phyloP scores from a whole-genome alignment of 2,329 filamentous ascomycete species.

The Aspergillus texensis region DNA sequence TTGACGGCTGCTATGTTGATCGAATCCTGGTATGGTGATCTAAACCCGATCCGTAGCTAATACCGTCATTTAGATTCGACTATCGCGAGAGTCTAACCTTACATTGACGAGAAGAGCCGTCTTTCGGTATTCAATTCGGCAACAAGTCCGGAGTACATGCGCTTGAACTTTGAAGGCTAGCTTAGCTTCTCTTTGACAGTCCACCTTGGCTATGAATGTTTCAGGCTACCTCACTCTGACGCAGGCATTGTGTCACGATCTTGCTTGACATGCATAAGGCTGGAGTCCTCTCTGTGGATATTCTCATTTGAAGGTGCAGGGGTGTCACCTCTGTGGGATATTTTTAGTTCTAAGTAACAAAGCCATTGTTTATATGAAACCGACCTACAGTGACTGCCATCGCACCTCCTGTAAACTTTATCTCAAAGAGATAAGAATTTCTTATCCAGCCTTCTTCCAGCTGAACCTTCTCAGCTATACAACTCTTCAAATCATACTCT shows the following conservation, averaged over 20 bases:
- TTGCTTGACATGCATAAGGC: background rate
- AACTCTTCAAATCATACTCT: background rate
- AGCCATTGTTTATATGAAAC: background rate
- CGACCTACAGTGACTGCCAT: background rate
- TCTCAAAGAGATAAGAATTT: background rate
- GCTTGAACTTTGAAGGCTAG: background rate
- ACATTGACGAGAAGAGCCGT: background rate
- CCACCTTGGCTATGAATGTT: background rate
- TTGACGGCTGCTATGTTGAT: background rate
- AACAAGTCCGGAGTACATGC: background rate
- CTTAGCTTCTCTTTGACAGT: background rate
- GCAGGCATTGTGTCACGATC: background rate
- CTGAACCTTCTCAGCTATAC: background rate
- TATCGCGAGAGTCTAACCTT: background rate
- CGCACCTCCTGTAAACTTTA: background rate
- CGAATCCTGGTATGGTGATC: background rate
- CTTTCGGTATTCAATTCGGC: background rate
- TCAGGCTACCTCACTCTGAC: constrained; percentile 1
- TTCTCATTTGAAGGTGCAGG: background rate
- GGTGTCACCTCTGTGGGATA: background rate
- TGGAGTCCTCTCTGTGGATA: background rate
- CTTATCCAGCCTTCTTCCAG: background rate
- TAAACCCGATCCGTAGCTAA: background rate
- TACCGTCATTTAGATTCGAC: background rate
- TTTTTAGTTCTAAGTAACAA: background rate